Percentiles rank a stretch among this genome's conserved stretches.
phyloP scores from a whole-genome alignment of 169 alveolate species.

The Cryptosporidium ryanae region DNA sequence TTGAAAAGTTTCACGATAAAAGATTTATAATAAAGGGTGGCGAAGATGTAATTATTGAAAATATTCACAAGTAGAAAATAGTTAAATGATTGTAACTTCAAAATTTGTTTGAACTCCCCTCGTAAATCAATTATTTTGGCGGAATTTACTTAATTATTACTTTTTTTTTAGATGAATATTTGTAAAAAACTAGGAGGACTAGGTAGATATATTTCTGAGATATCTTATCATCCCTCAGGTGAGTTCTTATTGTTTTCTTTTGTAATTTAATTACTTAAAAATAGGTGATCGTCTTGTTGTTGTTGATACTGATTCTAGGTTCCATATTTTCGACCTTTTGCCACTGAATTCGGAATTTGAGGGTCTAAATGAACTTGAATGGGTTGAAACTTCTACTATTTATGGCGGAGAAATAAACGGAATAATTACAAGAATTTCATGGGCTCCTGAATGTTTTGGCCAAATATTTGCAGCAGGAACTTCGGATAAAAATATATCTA shows the following conservation, averaged over 20 bases:
- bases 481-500: slow-evolving; percentile 16
- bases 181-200: neutral
- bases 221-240: slow-evolving; percentile 63
- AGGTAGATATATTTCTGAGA: slow-evolving; percentile 25
- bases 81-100: neutral
- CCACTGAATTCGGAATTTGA: neutral
- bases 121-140: neutral
- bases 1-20: slow-evolving; percentile 53
- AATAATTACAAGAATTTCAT: slow-evolving; percentile 34
- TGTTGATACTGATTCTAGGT: slow-evolving; percentile 33
- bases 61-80: neutral
- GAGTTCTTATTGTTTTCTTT: neutral
- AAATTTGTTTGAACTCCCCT: neutral
- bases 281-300: slow-evolving; percentile 54
- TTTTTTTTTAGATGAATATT: too few relatives aligned
- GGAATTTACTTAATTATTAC: neutral
- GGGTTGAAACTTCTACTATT: slow-evolving; percentile 44
- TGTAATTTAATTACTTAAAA: neutral
- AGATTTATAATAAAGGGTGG: slow-evolving; percentile 7
- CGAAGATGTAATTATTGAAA: neutral
- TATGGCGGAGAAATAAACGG: slow-evolving; percentile 1
- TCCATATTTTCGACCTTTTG: slow-evolving; percentile 56
- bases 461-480: slow-evolving; percentile 61
- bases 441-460: slow-evolving; percentile 70
- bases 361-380: neutral